A percentile compares a stretch with the other conserved stretches of the same genome.
Evolutionary conservation across 352 stramenopile species (phyloP).

Genomic region (Pelagophyceae sp.): DNA sequence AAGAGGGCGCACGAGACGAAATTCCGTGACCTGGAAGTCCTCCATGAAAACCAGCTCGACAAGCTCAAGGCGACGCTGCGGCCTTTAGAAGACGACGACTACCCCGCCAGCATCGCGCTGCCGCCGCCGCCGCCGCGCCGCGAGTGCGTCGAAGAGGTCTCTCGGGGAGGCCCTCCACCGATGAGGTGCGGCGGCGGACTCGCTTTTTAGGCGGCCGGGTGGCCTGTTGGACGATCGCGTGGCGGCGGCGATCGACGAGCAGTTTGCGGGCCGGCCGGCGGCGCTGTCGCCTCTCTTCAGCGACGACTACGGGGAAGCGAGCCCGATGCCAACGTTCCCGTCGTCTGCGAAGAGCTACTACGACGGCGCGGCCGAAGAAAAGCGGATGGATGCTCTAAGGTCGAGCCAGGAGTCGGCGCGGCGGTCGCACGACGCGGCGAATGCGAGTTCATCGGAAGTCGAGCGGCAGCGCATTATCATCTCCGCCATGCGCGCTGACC

Average conservation of each 20-base stretch:
- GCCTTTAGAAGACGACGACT: neutral
- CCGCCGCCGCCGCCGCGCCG: too few species aligned
- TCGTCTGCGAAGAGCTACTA: neutral
- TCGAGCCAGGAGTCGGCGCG: neutral
- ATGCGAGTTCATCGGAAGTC: neutral
- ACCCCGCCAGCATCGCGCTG: neutral
- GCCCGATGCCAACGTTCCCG: neutral
- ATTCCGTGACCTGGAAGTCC: neutral
- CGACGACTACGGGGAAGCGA: constrained; percentile 5
- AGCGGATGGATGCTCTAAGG: neutral
- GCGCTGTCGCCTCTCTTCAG: neutral
- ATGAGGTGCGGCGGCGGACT: too few species aligned
- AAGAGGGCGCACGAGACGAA: neutral
- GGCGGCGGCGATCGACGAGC: neutral
- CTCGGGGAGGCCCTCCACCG: too few species aligned
- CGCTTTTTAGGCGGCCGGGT: too few species aligned
- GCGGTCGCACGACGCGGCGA: neutral
- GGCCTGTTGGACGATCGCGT: neutral
- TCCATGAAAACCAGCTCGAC: neutral
- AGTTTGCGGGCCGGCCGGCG: neutral
- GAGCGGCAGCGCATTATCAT: neutral
- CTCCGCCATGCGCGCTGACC: constrained; percentile 1
- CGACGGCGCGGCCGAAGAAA: neutral
- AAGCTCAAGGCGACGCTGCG: neutral
- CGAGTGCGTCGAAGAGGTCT: too few species aligned